Evolutionary conservation across 164 flowering plant species (phyloP), one percentile per base, ranked within the genome.

Genomic region (Platanus orientalis): DNA sequence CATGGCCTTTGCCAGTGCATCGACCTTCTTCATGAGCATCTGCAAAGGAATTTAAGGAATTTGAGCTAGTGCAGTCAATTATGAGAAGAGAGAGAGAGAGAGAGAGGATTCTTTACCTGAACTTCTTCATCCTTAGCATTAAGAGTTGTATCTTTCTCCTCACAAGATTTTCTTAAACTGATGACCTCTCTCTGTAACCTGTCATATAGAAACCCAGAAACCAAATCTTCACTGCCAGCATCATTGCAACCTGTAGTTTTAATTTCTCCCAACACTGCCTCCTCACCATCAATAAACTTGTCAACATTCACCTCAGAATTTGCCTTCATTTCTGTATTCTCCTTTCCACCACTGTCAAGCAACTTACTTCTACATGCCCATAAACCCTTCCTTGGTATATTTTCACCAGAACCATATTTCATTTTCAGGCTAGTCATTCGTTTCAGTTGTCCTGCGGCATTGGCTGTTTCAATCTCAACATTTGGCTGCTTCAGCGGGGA

Each of bases 191-290:
- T 90, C 59, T 90, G 97, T 66, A 90, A 79, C 71, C 80, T 77
- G 60, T 94, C 96, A 68, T 94, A 94, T 61, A 94, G 71, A 72
- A 83, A 86, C 10, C 97, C 98, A 2, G 97, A 94, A 34, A 94
- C 88, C 49, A 76, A 49, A 67, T 90, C 97, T 60, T 78, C 85
- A 40, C 40, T 34, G 12, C 69, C 77, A 54, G 39, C 39, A 32
- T 32, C 39, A 32, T 57, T 66, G 27, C 58, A 29, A 16, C 45
- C 62, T 54, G 65, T 70, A 36, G 53, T 60, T 65, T 58, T 76
- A 55, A 34, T 57, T 66, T 79, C 81, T 24, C 60, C 69, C 7
- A 72, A 16, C 51, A 57, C 71, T 28, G 54, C 63, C 34, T 26
- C 48, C 47, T 70, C 78, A 51, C 53, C 70, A 49, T 61, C 63